Conservation (phyloP, 139 green algal genomes). For the Picochlorum sp. region DNA sequence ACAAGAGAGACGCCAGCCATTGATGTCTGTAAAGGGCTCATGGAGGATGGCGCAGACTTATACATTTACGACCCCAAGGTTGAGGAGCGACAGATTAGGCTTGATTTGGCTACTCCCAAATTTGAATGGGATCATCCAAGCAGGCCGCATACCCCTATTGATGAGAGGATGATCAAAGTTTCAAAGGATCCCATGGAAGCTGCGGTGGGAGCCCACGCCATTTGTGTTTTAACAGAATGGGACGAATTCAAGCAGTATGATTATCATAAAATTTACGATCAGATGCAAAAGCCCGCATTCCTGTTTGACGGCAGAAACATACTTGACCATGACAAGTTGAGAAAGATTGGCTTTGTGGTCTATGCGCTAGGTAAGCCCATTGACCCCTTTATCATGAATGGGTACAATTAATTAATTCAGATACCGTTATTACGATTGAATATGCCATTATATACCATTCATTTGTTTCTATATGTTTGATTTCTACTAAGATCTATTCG, state of each 20-base stretch:
- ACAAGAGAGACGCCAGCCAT: conserved; percentile 97
- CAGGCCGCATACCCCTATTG: conserved; percentile 18
- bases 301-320: conserved; percentile 98
- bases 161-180: conserved; percentile 38
- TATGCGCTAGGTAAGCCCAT: too few relatives aligned
- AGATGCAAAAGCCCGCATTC: conserved; percentile 96
- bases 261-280: conserved; percentile 56
- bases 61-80: conserved; percentile 91
- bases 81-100: conserved; percentile 61
- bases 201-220: conserved; percentile 62
- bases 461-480: too few relatives aligned
- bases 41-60: conserved; percentile 41
- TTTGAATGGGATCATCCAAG: conserved; percentile 87
- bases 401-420: too few relatives aligned
- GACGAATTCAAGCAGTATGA: conserved; percentile 92
- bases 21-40: conserved; percentile 75
- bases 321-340: conserved; percentile 75
- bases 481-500: too few relatives aligned
- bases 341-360: conserved; percentile 89
- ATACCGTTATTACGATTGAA: too few relatives aligned
- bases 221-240: conserved; percentile 96
- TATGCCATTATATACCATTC: too few relatives aligned
- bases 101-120: conserved; percentile 69
- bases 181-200: conserved; percentile 44
- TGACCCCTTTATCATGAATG: too few relatives aligned